Conservation (phyloP, 805 yeast species). For the Candida sithepensis region DNA sequence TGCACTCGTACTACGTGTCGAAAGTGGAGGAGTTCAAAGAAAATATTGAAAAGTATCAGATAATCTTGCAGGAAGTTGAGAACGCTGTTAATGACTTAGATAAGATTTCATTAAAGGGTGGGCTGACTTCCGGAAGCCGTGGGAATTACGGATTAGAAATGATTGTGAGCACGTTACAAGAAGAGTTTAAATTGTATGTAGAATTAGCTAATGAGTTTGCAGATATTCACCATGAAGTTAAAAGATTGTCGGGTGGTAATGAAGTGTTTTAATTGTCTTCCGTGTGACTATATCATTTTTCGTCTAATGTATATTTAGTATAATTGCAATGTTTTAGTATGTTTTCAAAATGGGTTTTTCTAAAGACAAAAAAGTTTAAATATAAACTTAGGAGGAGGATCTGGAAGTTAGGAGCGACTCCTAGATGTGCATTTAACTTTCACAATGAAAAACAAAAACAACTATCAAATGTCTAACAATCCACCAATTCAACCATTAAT, state of each 20-base stretch:
- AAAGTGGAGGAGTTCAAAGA: slow-evolving; percentile 38
- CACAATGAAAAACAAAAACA: too few relatives aligned
- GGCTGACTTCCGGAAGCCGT: slow-evolving; percentile 23
- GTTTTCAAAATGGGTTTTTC: too few relatives aligned
- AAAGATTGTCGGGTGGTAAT: slow-evolving; percentile 21
- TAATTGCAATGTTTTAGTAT: too few relatives aligned
- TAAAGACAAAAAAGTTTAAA: too few relatives aligned
- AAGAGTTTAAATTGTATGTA: slow-evolving; percentile 68
- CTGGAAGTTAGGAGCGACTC: too few relatives aligned
- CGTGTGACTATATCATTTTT: background rate
- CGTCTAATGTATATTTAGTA: background rate
- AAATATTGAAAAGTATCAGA: slow-evolving; percentile 47
- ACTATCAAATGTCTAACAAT: too few relatives aligned
- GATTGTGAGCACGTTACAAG: slow-evolving; percentile 58
- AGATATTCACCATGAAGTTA: slow-evolving; percentile 57
- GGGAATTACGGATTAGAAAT: slow-evolving; percentile 40
- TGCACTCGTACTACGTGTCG: slow-evolving; percentile 48
- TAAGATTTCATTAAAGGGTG: slow-evolving; percentile 30
- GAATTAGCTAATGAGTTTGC: slow-evolving; percentile 74
- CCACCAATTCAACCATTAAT: slow-evolving; percentile 30
- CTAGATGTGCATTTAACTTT: too few relatives aligned
- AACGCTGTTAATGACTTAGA: slow-evolving; percentile 60
- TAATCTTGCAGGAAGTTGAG: slow-evolving; percentile 53
- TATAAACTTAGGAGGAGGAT: too few relatives aligned
- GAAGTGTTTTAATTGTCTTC: slow-evolving; percentile 10